Base-by-base conservation (phyloP, 495 filamentous ascomycete species). In the Neurospora sp. region DNA sequence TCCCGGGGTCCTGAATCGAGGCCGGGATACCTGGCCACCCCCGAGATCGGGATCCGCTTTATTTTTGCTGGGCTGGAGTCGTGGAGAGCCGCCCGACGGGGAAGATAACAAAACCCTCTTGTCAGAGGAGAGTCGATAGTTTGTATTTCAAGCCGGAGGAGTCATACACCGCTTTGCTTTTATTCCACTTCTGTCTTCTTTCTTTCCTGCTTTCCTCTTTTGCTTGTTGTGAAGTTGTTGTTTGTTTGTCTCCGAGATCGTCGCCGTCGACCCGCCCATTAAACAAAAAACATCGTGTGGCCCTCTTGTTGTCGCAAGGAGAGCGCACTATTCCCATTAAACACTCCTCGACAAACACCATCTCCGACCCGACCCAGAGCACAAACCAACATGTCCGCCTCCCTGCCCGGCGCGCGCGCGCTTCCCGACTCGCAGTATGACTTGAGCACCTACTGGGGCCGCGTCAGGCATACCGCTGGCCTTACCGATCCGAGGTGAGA, bases 401-500 rank as follows among this genome's bases (percentile, higher is more conserved):
- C 96, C 46, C 86, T 98, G 8, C 94, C 95, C 60, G 96, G 96
- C 73, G 89, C 83, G 73, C 90, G 95, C 77, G 92, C 96, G 77
- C 88, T 96, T 38, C 96, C 96, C 73, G 87, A 89, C 70, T 98
- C 96, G 23, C 94, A 93, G 81, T 95, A 97, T 86, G 91, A 99
- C 80, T 87, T 98, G 78, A 89, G 82, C 77, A 97, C 94, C 71
- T 99, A 99, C 84, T 95, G 92, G 93, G 96, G 96, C 62, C 91
- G 96, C 16, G 96, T 99, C 75, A 88, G 89, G 79, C 96, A 99
- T 84, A 91, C 94, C 4, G 93, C 91, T 14, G 91, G 95, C 78
- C 90, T 99, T 75, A 90, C 94, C 80, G 96, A 99, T 86, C 96
- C 96, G 75, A 95, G 95, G 96, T 99, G 87, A 90, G 91, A 82